Percentiles rank a stretch among this genome's conserved stretches.
phyloP scores from a whole-genome alignment of 1,284 basidiomycete species.

The Leccinum holopus region DNA sequence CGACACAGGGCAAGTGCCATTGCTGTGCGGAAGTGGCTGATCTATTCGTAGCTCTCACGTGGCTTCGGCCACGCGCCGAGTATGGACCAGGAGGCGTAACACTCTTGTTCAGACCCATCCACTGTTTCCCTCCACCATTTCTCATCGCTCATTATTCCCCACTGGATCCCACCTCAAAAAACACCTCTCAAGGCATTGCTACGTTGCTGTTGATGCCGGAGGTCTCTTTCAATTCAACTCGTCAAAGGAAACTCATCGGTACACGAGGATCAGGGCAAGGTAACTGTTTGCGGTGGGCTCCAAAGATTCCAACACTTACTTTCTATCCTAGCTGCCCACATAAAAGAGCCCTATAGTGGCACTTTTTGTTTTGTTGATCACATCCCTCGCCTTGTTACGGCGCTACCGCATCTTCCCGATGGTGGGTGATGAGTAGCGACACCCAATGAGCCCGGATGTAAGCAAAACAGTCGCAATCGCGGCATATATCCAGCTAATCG shows the following conservation, averaged over 20 bases:
- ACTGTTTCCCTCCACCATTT: slow-evolving; percentile 29
- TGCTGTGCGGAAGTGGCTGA: slow-evolving; percentile 17
- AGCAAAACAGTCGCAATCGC: slow-evolving; percentile 13
- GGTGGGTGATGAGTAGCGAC: slow-evolving; percentile 16
- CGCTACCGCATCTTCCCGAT: slow-evolving; percentile 23
- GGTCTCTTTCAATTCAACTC: background rate
- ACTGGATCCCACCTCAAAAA: slow-evolving; percentile 18
- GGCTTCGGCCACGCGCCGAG: slow-evolving; percentile 31
- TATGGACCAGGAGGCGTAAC: slow-evolving; percentile 34
- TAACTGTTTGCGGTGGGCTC: slow-evolving; percentile 17
- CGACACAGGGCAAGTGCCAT: background rate
- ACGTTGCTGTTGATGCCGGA: background rate
- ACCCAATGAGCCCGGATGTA: slow-evolving; percentile 9
- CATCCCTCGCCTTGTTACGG: background rate
- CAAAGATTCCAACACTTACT: slow-evolving; percentile 12
- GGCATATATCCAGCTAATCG: slow-evolving; percentile 22
- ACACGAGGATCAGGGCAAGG: slow-evolving; percentile 29
- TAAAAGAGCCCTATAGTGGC: background rate
- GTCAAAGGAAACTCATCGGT: slow-evolving; percentile 2
- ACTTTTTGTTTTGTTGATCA: background rate
- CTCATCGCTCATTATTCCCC: slow-evolving; percentile 29
- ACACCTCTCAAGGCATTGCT: background rate
- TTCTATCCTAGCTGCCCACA: slow-evolving; percentile 1
- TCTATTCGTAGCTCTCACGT: slow-evolving; percentile 29
- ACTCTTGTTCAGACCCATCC: slow-evolving; percentile 36